These are phyloP conservation scores for Blastomyces silverae DNA, from an alignment of 2,329 filamentous ascomycete genomes.

Conservation along the genomic window DNA sequence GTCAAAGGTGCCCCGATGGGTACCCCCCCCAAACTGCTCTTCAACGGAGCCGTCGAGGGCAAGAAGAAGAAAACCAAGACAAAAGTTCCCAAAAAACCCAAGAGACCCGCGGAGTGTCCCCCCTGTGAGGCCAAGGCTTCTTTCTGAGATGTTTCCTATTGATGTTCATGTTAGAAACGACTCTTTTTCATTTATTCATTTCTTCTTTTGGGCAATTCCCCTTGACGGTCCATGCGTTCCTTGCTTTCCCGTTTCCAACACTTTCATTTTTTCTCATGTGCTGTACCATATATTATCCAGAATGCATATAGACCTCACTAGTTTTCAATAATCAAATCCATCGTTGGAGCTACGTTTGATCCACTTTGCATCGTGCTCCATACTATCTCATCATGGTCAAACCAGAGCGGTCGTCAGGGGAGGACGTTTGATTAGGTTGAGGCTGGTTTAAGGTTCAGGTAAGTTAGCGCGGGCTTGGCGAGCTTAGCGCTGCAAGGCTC, in stretches of 20 bases:
- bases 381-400: neutral
- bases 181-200: neutral
- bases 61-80: neutral
- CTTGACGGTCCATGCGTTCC: neutral
- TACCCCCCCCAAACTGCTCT: slow-evolving; percentile 30
- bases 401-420: too few relatives aligned
- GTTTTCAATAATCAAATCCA: neutral
- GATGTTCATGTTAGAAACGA: neutral
- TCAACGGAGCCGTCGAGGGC: slow-evolving; percentile 24
- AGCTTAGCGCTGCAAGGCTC: too few relatives aligned
- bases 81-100: too few relatives aligned
- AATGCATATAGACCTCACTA: neutral
- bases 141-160: neutral
- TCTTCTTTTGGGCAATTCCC: neutral
- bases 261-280: neutral
- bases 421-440: too few relatives aligned
- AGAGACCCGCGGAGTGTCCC: too few relatives aligned
- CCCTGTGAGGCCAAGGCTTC: neutral
- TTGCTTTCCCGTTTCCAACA: neutral
- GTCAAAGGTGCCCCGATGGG: slow-evolving; percentile 23
- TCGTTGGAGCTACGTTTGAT: neutral
- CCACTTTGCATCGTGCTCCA: neutral
- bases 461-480: too few relatives aligned
- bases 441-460: too few relatives aligned
- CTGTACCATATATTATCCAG: neutral